Conservation (phyloP, 2,329 filamentous ascomycete species). For the Aspergillus sp. region DNA sequence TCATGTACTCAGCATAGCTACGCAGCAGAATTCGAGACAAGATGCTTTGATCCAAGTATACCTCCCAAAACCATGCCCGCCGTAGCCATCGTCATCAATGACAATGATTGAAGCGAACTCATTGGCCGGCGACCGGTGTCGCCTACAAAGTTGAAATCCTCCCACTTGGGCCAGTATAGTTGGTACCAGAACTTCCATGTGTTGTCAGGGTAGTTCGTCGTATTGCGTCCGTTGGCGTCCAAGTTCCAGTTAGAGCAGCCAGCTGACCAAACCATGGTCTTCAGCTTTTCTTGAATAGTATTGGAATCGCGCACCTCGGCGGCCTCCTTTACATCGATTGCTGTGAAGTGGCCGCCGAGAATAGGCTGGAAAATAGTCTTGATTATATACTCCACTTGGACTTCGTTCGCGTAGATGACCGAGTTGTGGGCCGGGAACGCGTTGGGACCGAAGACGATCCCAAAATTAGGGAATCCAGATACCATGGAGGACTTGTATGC, state of each 20-base stretch:
- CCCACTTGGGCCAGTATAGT: not conserved
- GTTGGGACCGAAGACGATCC: conserved; percentile 23
- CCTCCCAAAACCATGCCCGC: not conserved
- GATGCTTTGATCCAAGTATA: not conserved
- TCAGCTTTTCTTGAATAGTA: conserved; percentile 23
- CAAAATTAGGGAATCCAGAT: conserved; percentile 22
- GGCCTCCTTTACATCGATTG: not conserved
- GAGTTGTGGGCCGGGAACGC: conserved; percentile 29
- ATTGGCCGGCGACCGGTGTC: not conserved
- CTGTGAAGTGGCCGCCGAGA: not conserved
- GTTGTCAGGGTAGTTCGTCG: not conserved
- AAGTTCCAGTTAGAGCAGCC: conserved; percentile 47
- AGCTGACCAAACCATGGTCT: conserved; percentile 33
- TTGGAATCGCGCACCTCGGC: not conserved
- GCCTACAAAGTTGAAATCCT: not conserved
- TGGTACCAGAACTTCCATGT: conserved; percentile 1
- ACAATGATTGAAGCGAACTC: conserved; percentile 2
- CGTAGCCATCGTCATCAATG: not conserved
- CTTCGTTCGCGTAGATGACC: conserved; percentile 27
- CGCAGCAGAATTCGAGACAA: no score
- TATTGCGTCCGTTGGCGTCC: conserved; percentile 35
- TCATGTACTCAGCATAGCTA: no score
- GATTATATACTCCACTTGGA: conserved; percentile 28
- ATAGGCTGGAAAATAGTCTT: conserved; percentile 22
- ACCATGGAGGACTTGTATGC: conserved; percentile 14